phyloP scores from a whole-genome alignment of 1,284 basidiomycete species.

The Heterobasidion irregulare region DNA sequence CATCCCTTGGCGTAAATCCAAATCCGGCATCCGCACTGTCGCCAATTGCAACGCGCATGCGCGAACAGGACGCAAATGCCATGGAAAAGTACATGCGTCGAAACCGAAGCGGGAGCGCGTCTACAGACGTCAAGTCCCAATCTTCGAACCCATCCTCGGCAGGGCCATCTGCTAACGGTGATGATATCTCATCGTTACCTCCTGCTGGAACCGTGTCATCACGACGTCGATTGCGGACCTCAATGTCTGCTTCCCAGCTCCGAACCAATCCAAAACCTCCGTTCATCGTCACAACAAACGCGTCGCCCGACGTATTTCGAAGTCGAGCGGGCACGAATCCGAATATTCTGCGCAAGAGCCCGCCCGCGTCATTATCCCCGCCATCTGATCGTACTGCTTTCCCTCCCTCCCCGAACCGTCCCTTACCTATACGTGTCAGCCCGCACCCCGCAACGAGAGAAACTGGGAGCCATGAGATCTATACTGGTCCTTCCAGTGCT shows the following conservation, averaged over 20 bases:
- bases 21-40: conserved; percentile 47
- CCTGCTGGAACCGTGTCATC: conserved; percentile 50
- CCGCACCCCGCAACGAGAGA: conserved; percentile 9
- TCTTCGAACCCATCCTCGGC: conserved; percentile 39
- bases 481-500: conserved; percentile 55
- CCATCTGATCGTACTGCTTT: conserved; percentile 10
- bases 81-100: conserved; percentile 76
- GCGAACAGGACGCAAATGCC: conserved; percentile 73
- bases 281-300: conserved; percentile 22
- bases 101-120: conserved; percentile 71
- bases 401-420: conserved; percentile 14
- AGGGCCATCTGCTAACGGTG: conserved; percentile 40
- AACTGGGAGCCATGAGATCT: conserved; percentile 26
- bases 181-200: conserved; percentile 42
- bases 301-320: conserved; percentile 38
- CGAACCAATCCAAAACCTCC: conserved; percentile 36
- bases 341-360: conserved; percentile 20
- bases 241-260: conserved; percentile 68
- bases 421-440: conserved; percentile 14
- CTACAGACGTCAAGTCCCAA: conserved; percentile 60
- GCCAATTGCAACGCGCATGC: conserved; percentile 67
- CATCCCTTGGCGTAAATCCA: conserved; percentile 10
- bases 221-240: conserved; percentile 54
- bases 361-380: conserved; percentile 27
- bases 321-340: conserved; percentile 62